Conservation (phyloP, 2,329 filamentous ascomycete species). For the Davidsoniella virescens region DNA sequence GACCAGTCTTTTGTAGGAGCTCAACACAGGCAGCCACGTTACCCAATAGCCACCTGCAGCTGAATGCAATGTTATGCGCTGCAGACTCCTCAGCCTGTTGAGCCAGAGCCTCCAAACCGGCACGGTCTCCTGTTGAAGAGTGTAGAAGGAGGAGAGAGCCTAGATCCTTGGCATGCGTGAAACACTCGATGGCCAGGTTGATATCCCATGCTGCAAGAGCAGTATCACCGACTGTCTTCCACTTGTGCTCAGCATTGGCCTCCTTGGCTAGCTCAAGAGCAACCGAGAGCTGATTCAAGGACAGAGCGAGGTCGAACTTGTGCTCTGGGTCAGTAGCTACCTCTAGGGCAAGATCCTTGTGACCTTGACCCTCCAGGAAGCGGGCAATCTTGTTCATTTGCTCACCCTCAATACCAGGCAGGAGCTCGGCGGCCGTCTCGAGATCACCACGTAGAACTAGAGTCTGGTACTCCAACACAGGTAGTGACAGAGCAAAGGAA, state of each 20-base stretch:
- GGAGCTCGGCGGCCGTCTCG: slow-evolving; percentile 73
- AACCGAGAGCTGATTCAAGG: slow-evolving; percentile 67
- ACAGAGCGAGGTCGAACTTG: slow-evolving; percentile 82
- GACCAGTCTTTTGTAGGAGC: slow-evolving; percentile 60
- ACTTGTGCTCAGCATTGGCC: slow-evolving; percentile 87
- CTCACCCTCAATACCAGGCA: slow-evolving; percentile 70
- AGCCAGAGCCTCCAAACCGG: slow-evolving; percentile 57
- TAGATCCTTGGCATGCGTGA: slow-evolving; percentile 75
- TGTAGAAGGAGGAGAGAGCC: slow-evolving; percentile 79
- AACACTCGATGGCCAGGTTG: slow-evolving; percentile 78
- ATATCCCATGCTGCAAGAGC: slow-evolving; percentile 80
- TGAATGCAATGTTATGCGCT: slow-evolving; percentile 86
- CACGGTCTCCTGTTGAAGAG: slow-evolving; percentile 65
- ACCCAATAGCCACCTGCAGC: slow-evolving; percentile 70
- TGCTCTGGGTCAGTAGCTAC: slow-evolving; percentile 92
- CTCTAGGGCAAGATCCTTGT: slow-evolving; percentile 88
- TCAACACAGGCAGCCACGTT: slow-evolving; percentile 71
- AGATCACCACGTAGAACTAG: slow-evolving; percentile 86
- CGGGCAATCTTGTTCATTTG: slow-evolving; percentile 97
- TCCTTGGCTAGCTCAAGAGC: slow-evolving; percentile 70
- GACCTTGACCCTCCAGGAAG: slow-evolving; percentile 91
- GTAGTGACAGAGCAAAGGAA: slow-evolving; percentile 78
- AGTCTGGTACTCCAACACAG: slow-evolving; percentile 93
- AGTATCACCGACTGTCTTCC: slow-evolving; percentile 92
- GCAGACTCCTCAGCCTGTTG: slow-evolving; percentile 59